Conservation (phyloP, 1,284 basidiomycete species). For the Volvariella volvacea region DNA sequence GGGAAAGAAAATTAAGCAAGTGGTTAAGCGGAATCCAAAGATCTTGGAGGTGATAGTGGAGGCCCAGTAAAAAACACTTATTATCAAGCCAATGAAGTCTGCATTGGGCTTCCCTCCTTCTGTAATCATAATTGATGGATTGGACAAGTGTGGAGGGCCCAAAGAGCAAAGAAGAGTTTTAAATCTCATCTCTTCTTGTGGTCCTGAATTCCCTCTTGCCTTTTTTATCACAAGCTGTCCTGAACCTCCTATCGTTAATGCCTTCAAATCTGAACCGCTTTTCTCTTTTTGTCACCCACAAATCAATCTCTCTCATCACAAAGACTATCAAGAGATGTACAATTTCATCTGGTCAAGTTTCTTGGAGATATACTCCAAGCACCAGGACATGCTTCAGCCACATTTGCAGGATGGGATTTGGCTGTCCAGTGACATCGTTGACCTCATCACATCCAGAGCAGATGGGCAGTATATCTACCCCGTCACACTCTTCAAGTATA, state of each 20-base stretch:
- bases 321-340: too few species aligned
- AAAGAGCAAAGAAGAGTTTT: not conserved
- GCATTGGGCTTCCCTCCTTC: not conserved
- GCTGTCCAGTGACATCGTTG: slow-evolving; percentile 9
- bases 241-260: not conserved
- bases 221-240: not conserved
- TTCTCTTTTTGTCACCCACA: not conserved
- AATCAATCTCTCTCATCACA: too few species aligned
- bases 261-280: not conserved
- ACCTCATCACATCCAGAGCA: slow-evolving; percentile 10
- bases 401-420: slow-evolving; percentile 6
- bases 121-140: not conserved
- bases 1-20: not conserved
- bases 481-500: slow-evolving; percentile 10
- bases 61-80: not conserved
- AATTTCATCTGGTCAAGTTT: too few species aligned
- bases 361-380: too few species aligned
- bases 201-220: not conserved
- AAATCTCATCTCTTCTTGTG: not conserved
- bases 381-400: not conserved
- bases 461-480: slow-evolving; percentile 11
- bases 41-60: not conserved
- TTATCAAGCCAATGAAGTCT: not conserved
- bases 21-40: not conserved
- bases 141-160: not conserved